Evolutionary conservation across 2,329 filamentous ascomycete genomes (phyloP), one percentile per base, ranked within the genome.

Genomic region (Verruconis gallopava): DNA sequence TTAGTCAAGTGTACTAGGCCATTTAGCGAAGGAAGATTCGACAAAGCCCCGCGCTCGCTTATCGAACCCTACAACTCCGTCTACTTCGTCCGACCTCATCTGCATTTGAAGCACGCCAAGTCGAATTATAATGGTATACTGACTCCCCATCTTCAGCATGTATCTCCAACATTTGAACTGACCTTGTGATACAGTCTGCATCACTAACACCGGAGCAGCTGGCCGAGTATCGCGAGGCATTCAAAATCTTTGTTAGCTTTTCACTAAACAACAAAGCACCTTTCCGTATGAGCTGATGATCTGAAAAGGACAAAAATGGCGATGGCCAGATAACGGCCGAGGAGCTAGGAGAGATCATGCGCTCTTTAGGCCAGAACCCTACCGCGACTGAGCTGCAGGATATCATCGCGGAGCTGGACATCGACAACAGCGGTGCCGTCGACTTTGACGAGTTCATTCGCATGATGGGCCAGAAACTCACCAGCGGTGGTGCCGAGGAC

Each of bases 401-500:
- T n/a, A 30, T 30, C 25, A 9, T 30, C 25, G n/a, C 6, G 9
- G 25, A 30, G n/a, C 9, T 96, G 64, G 89, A 96, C 65, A 84
- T 81, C 45, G 84, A 95, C 63, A 80, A 84, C 52, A 82, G 75
- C 47, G 86, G 88, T 41, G 83, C 81, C 13, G 93, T 98, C 59
- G 86, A 82, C 47, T 96, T 94, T 60, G 80, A 91, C 49, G 91
- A 96, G 63, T 96, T 98, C 61, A n/a, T 30, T n/a, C 6, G n/a
- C 9, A 30, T 30, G 25, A 91, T 91, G 84, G 84, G 84, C 46
- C 77, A 84, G 58, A 91, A 91, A 70, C 91, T 91, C 84, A 89
- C 89, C 72, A 84, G 89, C 56, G 91, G 84, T 52, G 84, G 91
- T 59, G 89, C 83, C 38, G n/a, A n/a, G n/a, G 84, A 91, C 66